A percentile compares a stretch with the other conserved stretches of the same genome.
These are phyloP conservation scores for Pleurozium schreberi DNA, from an alignment of 225 moss, liverwort and hornwort genomes.

Conservation along the genomic window DNA sequence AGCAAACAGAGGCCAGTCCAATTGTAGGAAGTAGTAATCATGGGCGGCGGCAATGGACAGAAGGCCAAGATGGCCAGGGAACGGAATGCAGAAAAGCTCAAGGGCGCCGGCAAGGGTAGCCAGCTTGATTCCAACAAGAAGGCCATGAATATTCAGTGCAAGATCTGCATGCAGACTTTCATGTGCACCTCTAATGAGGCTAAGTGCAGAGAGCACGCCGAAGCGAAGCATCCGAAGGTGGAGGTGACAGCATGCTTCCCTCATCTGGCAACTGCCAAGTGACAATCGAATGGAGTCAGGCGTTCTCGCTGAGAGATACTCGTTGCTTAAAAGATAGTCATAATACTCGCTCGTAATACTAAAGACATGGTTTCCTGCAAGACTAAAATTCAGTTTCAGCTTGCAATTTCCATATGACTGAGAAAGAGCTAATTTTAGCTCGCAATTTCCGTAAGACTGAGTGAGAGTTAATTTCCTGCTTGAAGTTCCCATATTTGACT, in stretches of 20 bases:
- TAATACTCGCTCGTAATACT: slow-evolving; percentile 16
- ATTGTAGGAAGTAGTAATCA: slow-evolving; percentile 17
- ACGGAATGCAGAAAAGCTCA: slow-evolving; percentile 89
- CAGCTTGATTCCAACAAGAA: slow-evolving; percentile 98
- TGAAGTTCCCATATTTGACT: slow-evolving; percentile 19
- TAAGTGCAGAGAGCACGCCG: slow-evolving; percentile 97
- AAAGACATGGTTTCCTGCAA: slow-evolving; percentile 16
- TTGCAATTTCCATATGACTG: slow-evolving; percentile 30
- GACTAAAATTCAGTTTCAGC: slow-evolving; percentile 9
- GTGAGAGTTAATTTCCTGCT: slow-evolving; percentile 20
- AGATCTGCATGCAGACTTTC: slow-evolving; percentile 99
- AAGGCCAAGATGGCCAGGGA: slow-evolving; percentile 99
- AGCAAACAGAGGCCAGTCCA: not conserved
- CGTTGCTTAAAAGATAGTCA: slow-evolving; percentile 25
- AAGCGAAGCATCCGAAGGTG: slow-evolving; percentile 90
- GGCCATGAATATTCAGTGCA: slow-evolving; percentile 99
- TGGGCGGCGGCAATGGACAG: slow-evolving; percentile 99
- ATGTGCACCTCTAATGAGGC: slow-evolving; percentile 99
- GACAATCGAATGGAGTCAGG: not conserved
- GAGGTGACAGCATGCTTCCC: slow-evolving; percentile 79
- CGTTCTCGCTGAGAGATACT: not conserved
- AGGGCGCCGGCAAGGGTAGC: slow-evolving; percentile 60
- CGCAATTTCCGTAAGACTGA: slow-evolving; percentile 25
- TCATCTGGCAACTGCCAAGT: slow-evolving; percentile 36
- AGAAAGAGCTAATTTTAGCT: slow-evolving; percentile 25